Conservation (phyloP, 148 eudicot species). For the Fagopyrum homotropicum region DNA sequence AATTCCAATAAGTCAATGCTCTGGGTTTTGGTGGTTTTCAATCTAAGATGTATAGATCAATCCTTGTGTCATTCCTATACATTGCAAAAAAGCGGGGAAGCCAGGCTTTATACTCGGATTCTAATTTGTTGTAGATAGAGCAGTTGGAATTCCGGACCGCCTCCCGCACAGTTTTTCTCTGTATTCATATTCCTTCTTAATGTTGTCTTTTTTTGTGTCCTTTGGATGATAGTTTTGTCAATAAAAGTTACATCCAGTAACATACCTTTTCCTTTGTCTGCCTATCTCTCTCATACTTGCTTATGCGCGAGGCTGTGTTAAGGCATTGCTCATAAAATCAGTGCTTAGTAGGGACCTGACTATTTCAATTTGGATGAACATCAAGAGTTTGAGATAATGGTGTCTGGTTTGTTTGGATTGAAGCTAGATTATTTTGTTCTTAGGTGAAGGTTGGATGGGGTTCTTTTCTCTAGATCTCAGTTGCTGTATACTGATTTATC, state of each 20-base stretch:
- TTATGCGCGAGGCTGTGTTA: background rate
- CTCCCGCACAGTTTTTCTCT: background rate
- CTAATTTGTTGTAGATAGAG: background rate
- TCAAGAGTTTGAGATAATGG: background rate
- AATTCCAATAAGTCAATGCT: background rate
- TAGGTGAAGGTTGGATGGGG: background rate
- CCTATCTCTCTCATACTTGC: background rate
- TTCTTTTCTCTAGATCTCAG: background rate
- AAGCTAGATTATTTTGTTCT: background rate
- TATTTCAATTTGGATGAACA: conserved; percentile 1
- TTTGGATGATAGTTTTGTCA: background rate
- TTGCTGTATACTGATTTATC: background rate
- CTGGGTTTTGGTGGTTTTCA: background rate
- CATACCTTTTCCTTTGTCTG: background rate
- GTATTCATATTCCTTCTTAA: background rate
- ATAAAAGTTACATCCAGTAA: background rate
- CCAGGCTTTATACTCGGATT: background rate
- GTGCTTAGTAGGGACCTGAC: background rate
- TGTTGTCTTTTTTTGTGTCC: background rate
- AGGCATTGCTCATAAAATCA: background rate
- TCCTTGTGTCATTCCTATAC: background rate
- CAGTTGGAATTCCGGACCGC: background rate
- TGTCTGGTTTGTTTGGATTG: background rate
- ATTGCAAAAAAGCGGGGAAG: background rate
- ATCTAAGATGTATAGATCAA: background rate